These are phyloP conservation scores for Excoecaria cochinchinensis DNA, from an alignment of 345 rosid genomes.

Conservation along the genomic window DNA sequence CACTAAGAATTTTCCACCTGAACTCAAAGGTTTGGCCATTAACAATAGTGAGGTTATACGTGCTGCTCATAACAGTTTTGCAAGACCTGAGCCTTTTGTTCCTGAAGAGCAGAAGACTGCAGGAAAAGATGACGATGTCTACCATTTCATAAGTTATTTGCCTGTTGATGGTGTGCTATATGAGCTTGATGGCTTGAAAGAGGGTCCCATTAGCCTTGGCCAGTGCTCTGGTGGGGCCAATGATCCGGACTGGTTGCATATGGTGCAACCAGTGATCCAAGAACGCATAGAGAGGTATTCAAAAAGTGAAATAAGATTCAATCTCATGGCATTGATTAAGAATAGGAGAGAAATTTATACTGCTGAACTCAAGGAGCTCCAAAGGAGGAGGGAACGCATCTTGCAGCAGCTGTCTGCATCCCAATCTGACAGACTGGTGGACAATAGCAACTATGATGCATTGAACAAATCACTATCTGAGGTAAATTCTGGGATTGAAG, in stretches of 20 bases:
- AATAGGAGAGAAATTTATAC: conserved; percentile 86
- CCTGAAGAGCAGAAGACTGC: conserved; percentile 88
- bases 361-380: conserved; percentile 84
- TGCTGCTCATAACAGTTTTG: conserved; percentile 89
- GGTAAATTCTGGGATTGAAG: conserved; percentile 71
- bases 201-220: conserved; percentile 94
- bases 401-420: conserved; percentile 58
- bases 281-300: conserved; percentile 90
- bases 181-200: conserved; percentile 96
- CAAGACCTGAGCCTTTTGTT: conserved; percentile 96
- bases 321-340: conserved; percentile 88
- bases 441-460: conserved; percentile 48
- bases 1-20: conserved; percentile 87
- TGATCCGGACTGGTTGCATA: conserved; percentile 74
- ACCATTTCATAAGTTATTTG: conserved; percentile 94
- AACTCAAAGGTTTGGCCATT: conserved; percentile 91
- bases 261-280: conserved; percentile 97
- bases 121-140: conserved; percentile 91
- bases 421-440: conserved; percentile 55
- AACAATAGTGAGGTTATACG: conserved; percentile 94
- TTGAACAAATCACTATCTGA: conserved; percentile 63
- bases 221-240: conserved; percentile 55
- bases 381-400: conserved; percentile 75
- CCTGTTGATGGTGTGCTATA: conserved; percentile 88
- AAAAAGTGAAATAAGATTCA: conserved; percentile 90